Evolutionary conservation across 371 early-diverging fungal genomes (phyloP), one percentile per base, ranked within the genome.

Genomic region (Lichtheimia hyalospora): DNA sequence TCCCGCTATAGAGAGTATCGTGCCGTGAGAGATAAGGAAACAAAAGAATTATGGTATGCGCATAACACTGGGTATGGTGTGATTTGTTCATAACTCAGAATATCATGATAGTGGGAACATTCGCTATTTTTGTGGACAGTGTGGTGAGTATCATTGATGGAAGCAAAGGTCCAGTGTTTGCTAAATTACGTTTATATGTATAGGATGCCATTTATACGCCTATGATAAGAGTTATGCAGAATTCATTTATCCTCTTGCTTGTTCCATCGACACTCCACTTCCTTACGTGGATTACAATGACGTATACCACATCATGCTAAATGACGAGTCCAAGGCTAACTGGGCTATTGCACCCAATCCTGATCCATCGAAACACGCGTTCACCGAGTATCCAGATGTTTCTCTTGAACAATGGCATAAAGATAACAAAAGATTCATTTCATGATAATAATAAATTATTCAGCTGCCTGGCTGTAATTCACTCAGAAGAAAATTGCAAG

Each of bases 361-460:
- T 3, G 42, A 40, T 39, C 18, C 28, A 16, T 24, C 57, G 1
- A 55, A 57, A 0, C 71, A 73, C 51, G 60, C 54, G 3, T 81
- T 72, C 58, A 43, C 53, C 2, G 67, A 69, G 18, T 77, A 81
- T 53, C 76, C 78, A 15, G 67, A 74, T 54, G 53, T 61, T 3
- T 77, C 81, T 23, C 39, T 81, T 12, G 76, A 75, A 23, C 66
- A 72, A 3, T 81, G 81, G 81, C 81, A 81, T 49, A 78, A 71
- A 53, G 16, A 62, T 2, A 61, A 65, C 57, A 65, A 61, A 13
- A 21, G 27, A 13, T 52, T 34, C 43, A n/a, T 57, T 27, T 18
- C 60, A 46, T 49, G 28, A 50, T 34, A 21, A n/a, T n/a, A n/a
- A n/a, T n/a, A n/a, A n/a, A n/a, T n/a, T n/a, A n/a, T n/a, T n/a